Conservation (phyloP, 345 rosid species). For the Carallia pectinifolia region DNA sequence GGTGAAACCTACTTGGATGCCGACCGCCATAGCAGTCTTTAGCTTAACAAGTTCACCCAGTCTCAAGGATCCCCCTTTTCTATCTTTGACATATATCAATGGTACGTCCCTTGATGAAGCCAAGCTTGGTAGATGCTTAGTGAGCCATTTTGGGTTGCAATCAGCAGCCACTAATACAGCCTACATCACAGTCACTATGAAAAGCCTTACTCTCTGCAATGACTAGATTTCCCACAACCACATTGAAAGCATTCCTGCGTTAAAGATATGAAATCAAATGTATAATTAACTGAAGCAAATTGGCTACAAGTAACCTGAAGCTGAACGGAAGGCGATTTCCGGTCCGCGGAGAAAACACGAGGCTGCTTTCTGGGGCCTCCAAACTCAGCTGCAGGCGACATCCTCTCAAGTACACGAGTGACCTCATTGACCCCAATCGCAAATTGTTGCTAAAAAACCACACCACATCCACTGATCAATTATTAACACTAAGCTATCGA, state of each 20-base stretch:
- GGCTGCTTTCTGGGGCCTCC: slow-evolving; percentile 15
- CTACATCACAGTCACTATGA: slow-evolving; percentile 25
- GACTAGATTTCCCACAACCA: no score
- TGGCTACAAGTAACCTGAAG: slow-evolving; percentile 50
- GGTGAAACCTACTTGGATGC: slow-evolving; percentile 44
- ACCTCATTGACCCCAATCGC: slow-evolving; percentile 86
- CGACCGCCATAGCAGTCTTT: slow-evolving; percentile 66
- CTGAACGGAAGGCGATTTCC: slow-evolving; percentile 30
- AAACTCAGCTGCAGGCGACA: slow-evolving; percentile 35
- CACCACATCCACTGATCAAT: background rate
- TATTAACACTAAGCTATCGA: background rate
- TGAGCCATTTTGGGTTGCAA: slow-evolving; percentile 71
- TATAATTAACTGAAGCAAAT: no score
- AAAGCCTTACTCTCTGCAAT: no score
- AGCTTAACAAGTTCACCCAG: slow-evolving; percentile 66
- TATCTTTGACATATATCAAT: slow-evolving; percentile 47
- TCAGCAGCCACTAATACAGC: slow-evolving; percentile 61
- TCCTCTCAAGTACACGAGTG: slow-evolving; percentile 73
- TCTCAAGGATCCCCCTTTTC: slow-evolving; percentile 56
- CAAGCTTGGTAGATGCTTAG: slow-evolving; percentile 59
- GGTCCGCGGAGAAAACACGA: slow-evolving; percentile 6
- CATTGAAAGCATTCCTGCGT: no score
- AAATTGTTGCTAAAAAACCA: slow-evolving; percentile 60
- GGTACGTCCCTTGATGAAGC: slow-evolving; percentile 68
- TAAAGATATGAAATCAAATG: no score